phyloP scores from a whole-genome alignment of 805 yeast genomes.

The Yarrowia sp. region DNA sequence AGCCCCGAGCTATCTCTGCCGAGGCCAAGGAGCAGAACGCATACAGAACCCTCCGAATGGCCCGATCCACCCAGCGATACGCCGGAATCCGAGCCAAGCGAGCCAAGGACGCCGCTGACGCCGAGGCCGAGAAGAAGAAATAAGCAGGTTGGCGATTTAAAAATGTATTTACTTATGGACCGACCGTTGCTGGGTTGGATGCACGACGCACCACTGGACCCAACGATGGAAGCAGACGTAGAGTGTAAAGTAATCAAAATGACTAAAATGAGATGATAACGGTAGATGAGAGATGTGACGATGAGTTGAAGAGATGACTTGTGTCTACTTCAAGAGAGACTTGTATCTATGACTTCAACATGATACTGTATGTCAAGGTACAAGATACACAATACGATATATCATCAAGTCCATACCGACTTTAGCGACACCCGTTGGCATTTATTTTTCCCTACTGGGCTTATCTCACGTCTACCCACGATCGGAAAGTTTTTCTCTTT shows the following conservation, averaged over 20 bases:
- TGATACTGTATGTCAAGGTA: too few species aligned
- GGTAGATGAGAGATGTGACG: too few species aligned
- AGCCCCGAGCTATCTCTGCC: conserved; percentile 79
- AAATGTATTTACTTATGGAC: conserved; percentile 21
- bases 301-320: too few species aligned
- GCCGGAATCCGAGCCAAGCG: conserved; percentile 97
- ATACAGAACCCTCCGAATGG: conserved; percentile 91
- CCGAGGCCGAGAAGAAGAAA: conserved; percentile 99
- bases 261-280: background rate
- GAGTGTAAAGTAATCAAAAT: background rate
- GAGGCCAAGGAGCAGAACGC: conserved; percentile 72
- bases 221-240: background rate
- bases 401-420: too few species aligned
- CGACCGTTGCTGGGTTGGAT: background rate
- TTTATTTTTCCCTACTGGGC: too few species aligned
- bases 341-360: too few species aligned
- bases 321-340: too few species aligned
- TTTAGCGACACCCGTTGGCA: too few species aligned
- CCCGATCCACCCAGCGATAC: conserved; percentile 91
- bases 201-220: too few species aligned
- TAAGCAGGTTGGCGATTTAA: conserved; percentile 41
- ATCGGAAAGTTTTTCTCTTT: too few species aligned
- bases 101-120: conserved; percentile 95
- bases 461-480: too few species aligned
- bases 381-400: too few species aligned